Evolutionary conservation across 768 basidiomycete species (phyloP), one percentile per base, ranked within the genome.

Genomic region (Trametes gibbosa): DNA sequence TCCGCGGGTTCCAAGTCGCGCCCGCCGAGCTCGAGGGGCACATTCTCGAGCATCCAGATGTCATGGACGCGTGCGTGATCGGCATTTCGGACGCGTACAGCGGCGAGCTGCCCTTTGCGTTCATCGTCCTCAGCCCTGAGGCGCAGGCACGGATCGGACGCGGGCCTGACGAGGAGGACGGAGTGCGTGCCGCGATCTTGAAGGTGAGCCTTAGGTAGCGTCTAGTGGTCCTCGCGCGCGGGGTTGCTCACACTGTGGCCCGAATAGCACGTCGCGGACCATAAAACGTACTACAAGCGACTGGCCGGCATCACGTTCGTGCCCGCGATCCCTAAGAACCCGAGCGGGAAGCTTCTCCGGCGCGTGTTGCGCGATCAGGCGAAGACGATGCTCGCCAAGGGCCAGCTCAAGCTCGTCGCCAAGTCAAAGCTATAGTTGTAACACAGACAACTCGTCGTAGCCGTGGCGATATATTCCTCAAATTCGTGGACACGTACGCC

Each of bases 81-180:
- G 80, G 86, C 3, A 66, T 89, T 14, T 78, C 77, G 0, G 86
- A 91, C 65, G 87, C 90, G 19, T 90, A 85, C 66, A 87, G 80
- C 57, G 89, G 90, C 19, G 89, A 92, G 67, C 64, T 89, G 10
- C 89, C 90, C 0, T 66, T 88, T 51, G 89, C 89, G 6, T 91
- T 81, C 65, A 74, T 90, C 13, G 85, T 85, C 2, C 76, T 83
- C n/a, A 72, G 71, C 49, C 59, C 70, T 1, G 73, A 74, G n/a
- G 71, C 76, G 0, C 73, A 75, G 4, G 66, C 68, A 19, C 73
- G 77, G 42, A 64, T 70, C 12, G 71, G 74, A 24, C 50, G 50
- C n/a, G 66, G 74, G 34, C 63, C 72, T 3, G 62, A 54, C 9
- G 79, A 73, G 19, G 73, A 65, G 1, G 68, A 74, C 4, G 64